Evolutionary conservation across 192 early-diverging fungal genomes (phyloP).

Genomic region (Polychytrium aggregatum): DNA sequence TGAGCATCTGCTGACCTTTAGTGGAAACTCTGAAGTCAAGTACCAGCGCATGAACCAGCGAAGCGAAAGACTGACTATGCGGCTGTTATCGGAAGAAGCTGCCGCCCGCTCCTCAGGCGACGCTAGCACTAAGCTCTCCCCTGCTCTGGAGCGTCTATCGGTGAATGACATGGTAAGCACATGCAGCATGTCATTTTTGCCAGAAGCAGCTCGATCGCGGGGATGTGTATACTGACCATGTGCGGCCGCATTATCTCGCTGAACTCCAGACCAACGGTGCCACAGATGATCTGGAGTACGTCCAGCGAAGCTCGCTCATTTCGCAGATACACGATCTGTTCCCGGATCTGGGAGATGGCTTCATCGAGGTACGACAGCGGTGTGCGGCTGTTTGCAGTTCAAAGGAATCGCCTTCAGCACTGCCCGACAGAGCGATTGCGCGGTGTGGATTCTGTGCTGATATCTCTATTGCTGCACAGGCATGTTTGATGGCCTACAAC

Average conservation of each 20-base stretch:
- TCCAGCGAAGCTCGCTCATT: constrained; percentile 49
- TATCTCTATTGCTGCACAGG: constrained; percentile 7
- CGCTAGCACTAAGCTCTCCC: too few relatives aligned
- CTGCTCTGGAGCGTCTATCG: too few relatives aligned
- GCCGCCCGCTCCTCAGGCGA: not conserved
- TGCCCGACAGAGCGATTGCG: not conserved
- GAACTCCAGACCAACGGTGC: constrained; percentile 10
- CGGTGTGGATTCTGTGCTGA: not conserved
- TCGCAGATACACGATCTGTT: constrained; percentile 80
- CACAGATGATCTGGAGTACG: constrained; percentile 27
- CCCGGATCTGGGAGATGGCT: constrained; percentile 80
- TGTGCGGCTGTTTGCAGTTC: not conserved
- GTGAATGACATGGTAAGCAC: too few relatives aligned
- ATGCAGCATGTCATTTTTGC: too few relatives aligned
- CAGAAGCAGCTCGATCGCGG: too few relatives aligned
- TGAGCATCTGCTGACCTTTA: constrained; percentile 52
- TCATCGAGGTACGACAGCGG: constrained; percentile 49
- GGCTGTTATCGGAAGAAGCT: not conserved
- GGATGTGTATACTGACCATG: too few relatives aligned
- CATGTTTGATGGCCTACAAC: constrained; percentile 59
- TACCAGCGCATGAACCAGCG: constrained; percentile 27
- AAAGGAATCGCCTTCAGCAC: not conserved
- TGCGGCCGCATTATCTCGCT: not conserved
- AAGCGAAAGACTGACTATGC: constrained; percentile 1
- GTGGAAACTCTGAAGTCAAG: constrained; percentile 38